phyloP scores from a whole-genome alignment of 768 basidiomycete species.

The Mycena kentingensis region DNA sequence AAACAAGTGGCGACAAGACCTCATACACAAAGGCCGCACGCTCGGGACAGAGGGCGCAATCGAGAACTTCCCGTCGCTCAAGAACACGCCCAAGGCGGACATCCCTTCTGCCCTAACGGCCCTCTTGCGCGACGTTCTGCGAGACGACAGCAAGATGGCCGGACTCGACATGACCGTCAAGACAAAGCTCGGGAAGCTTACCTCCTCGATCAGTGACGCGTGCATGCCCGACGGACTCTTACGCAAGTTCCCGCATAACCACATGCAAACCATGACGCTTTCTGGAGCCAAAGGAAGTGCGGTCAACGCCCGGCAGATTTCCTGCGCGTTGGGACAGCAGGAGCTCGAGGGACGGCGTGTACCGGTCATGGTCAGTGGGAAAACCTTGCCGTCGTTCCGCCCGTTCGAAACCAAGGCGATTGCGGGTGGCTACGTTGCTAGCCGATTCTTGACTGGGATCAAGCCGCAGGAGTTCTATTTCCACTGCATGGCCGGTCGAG shows the following conservation, averaged over 20 bases:
- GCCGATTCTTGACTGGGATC: slow-evolving; percentile 97
- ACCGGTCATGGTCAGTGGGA: slow-evolving; percentile 98
- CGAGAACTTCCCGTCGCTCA: slow-evolving; percentile 84
- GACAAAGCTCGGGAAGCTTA: slow-evolving; percentile 81
- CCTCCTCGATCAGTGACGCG: slow-evolving; percentile 85
- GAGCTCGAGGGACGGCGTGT: slow-evolving; percentile 98
- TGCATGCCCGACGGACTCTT: slow-evolving; percentile 85
- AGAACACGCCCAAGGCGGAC: slow-evolving; percentile 50
- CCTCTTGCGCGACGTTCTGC: slow-evolving; percentile 87
- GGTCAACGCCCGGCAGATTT: slow-evolving; percentile 97
- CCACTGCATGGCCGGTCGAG: slow-evolving; percentile 99
- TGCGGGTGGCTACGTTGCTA: slow-evolving; percentile 96
- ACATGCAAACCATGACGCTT: slow-evolving; percentile 99
- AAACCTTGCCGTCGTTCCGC: slow-evolving; percentile 96
- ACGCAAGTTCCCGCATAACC: slow-evolving; percentile 94
- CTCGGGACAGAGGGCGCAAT: slow-evolving; percentile 88
- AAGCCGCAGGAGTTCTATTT: slow-evolving; percentile 99
- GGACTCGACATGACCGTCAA: slow-evolving; percentile 93
- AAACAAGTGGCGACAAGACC: slow-evolving; percentile 64
- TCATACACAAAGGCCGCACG: slow-evolving; percentile 66
- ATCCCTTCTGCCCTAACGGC: slow-evolving; percentile 56
- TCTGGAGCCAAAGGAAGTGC: slow-evolving; percentile 98
- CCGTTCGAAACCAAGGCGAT: slow-evolving; percentile 98
- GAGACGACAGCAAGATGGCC: slow-evolving; percentile 97
- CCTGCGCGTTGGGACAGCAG: slow-evolving; percentile 96